phyloP scores from a whole-genome alignment of 768 basidiomycete genomes.

The Phaeolepiota aurea region DNA sequence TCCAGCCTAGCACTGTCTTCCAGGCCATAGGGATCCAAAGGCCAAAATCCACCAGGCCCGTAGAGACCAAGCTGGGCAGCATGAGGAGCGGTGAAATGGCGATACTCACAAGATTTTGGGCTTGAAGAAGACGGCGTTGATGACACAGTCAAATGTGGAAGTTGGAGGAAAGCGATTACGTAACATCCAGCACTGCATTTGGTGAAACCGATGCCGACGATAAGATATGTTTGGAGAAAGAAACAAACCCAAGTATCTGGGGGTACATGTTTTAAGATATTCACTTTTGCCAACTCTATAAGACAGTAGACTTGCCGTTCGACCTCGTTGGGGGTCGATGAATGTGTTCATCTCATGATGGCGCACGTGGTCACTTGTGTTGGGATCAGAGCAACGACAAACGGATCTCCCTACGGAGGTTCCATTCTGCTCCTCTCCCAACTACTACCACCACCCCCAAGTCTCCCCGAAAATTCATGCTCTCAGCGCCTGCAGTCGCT shows the following conservation, averaged over 20 bases:
- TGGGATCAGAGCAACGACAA: not conserved
- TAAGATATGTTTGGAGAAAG: not conserved
- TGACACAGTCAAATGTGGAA: slow-evolving; percentile 8
- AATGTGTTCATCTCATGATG: not conserved
- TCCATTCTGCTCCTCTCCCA: not conserved
- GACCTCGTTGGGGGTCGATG: not conserved
- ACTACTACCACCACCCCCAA: not conserved
- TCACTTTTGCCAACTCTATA: too few relatives aligned
- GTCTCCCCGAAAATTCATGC: slow-evolving; percentile 31
- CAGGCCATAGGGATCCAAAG: not conserved
- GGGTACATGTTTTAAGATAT: not conserved
- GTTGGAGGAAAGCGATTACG: not conserved
- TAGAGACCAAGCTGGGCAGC: slow-evolving; percentile 3
- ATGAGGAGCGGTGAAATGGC: too few relatives aligned
- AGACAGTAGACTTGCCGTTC: not conserved
- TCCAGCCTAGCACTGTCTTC: slow-evolving; percentile 20
- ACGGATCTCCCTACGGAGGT: not conserved
- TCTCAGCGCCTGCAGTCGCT: slow-evolving; percentile 51
- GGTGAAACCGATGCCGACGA: too few relatives aligned
- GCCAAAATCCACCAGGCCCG: not conserved
- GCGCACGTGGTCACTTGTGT: not conserved
- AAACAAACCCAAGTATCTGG: not conserved
- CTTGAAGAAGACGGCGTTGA: slow-evolving; percentile 42
- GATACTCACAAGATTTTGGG: slow-evolving; percentile 46
- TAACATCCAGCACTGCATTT: slow-evolving; percentile 9